These are phyloP conservation scores for Ganoderma lucidum DNA, from an alignment of 1,284 basidiomycete species.

Conservation along the genomic window DNA sequence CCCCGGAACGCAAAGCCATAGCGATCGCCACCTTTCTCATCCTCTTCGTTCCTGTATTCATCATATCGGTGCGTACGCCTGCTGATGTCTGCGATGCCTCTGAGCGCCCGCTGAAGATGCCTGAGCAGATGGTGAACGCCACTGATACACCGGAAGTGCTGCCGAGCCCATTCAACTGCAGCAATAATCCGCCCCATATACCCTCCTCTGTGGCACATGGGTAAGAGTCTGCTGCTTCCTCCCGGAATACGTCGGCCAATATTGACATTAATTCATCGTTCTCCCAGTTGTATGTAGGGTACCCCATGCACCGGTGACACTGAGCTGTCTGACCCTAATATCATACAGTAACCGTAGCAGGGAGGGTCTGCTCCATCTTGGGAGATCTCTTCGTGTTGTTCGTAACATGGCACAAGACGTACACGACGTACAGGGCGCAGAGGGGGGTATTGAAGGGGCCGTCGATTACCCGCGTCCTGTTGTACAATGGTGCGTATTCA, in stretches of 20 bases:
- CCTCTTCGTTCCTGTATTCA: not conserved
- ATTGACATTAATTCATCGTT: not conserved
- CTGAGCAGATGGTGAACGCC: not conserved
- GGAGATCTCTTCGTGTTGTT: not conserved
- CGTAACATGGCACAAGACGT: conserved; percentile 3
- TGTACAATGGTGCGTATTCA: not conserved
- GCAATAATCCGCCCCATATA: not conserved
- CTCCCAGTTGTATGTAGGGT: not conserved
- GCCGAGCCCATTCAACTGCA: not conserved
- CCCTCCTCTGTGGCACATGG: not conserved
- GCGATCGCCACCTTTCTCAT: not conserved
- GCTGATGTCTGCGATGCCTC: not conserved
- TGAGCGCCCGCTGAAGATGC: not conserved
- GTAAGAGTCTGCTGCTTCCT: not conserved
- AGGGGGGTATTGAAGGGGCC: not conserved
- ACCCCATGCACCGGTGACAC: not conserved
- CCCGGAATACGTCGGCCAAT: not conserved
- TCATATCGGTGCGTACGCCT: not conserved
- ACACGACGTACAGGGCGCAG: not conserved
- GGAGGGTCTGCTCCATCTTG: not conserved
- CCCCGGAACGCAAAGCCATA: not conserved
- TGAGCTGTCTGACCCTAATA: no score
- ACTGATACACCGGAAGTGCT: not conserved
- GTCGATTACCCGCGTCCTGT: not conserved
- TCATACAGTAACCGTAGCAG: not conserved